Percentiles rank a stretch among this genome's conserved stretches.
Evolutionary conservation across 2,329 filamentous ascomycete species (phyloP).

Genomic region (Bipolaris gigantea): DNA sequence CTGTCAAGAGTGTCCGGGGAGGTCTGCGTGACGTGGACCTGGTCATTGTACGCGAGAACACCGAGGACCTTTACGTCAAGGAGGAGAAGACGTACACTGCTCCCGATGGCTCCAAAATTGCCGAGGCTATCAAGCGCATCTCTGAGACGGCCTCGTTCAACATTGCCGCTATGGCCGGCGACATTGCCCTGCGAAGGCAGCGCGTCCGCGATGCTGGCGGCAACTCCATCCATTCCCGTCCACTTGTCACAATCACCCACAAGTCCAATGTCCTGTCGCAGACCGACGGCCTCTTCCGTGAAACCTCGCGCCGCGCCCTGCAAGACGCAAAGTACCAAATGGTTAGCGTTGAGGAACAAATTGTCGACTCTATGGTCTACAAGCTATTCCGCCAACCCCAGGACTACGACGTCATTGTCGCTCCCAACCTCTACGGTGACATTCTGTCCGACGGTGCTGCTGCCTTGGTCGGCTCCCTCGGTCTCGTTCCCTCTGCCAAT

Average conservation of each 20-base stretch:
- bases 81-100: conserved; percentile 83
- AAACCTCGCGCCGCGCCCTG: conserved; percentile 74
- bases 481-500: conserved; percentile 92
- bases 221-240: conserved; percentile 64
- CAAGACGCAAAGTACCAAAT: conserved; percentile 63
- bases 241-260: conserved; percentile 94
- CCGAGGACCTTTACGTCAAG: conserved; percentile 97
- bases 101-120: conserved; percentile 75
- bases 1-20: conserved; percentile 80
- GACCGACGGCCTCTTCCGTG: conserved; percentile 93
- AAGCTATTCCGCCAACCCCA: conserved; percentile 96
- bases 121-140: conserved; percentile 97
- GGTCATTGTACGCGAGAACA: conserved; percentile 98
- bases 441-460: conserved; percentile 95
- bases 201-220: conserved; percentile 68
- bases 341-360: conserved; percentile 87
- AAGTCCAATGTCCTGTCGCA: conserved; percentile 97
- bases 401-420: conserved; percentile 96
- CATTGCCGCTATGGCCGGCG: conserved; percentile 90
- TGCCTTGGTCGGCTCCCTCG: conserved; percentile 86
- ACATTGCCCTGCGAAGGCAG: conserved; percentile 87
- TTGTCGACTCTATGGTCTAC: conserved; percentile 99
- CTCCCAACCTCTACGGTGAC: conserved; percentile 96
- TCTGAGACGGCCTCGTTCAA: conserved; percentile 79
- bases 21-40: conserved; percentile 76